Base-by-base conservation (phyloP, 805 yeast genomes). In the Saturnispora halmiae region DNA sequence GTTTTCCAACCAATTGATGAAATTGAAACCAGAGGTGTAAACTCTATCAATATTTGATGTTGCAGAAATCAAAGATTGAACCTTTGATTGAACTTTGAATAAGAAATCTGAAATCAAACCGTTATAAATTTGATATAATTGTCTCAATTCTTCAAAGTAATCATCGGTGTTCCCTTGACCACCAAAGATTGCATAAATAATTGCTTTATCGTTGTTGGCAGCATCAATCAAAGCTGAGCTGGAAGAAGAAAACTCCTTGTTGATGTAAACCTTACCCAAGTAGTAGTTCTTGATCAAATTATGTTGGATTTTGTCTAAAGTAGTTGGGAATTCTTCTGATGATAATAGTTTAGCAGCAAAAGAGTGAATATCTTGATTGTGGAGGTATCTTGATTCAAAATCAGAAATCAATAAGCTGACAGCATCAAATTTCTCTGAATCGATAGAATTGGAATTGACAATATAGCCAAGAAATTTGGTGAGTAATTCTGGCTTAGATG, bases 101-200 rank as follows among this genome's bases (percentile, higher is more conserved):
- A 92, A 72, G 52, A 90, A 76, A 53, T 82, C 90, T 19, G 72
- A 63, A 42, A 87, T 67, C 47, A 90, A 69, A 21, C 84, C 83
- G 50, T 79, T 72, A 70, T 92, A 92, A 44, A 79, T 72, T 49
- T 75, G 67, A 69, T 83, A 81, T 45, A 88, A 61, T 50, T 86
- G 94, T 61, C 95, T 79, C 59, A 92, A 75, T 69, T 92, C 99
- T 60, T 88, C 96, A 54, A 92, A 92, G 69, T 86, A 92, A 61
- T 92, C 96, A 59, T 92, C 97, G 40, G 94, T 80, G 69, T 86
- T 90, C 65, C 99, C 99, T 70, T 92, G 99, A 56, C 99, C 99
- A 60, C 99, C 98, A 55, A 90, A 92, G 51, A 92, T 78, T 48
- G 96, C 95, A 45, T 73, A 77, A 42, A 88, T 63, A 34, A 88